These are phyloP conservation scores for Aquanectria penicillioides DNA, from an alignment of 2,329 filamentous ascomycete genomes.

Conservation along the genomic window DNA sequence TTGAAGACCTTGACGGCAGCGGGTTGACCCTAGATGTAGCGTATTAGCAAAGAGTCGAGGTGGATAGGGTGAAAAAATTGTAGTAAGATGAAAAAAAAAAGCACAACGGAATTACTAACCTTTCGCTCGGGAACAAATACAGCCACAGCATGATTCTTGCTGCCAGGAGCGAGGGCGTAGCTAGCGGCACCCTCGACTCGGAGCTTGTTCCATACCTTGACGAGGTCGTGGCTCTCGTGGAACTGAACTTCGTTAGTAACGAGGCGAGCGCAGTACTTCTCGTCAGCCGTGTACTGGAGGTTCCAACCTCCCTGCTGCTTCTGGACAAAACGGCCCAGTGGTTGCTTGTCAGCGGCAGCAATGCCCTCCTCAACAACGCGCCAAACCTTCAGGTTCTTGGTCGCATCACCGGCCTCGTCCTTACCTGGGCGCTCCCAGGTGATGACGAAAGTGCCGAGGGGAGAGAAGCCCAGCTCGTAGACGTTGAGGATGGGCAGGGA, in stretches of 20 bases:
- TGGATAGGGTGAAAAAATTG: not conserved
- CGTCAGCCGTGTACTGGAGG: constrained; percentile 93
- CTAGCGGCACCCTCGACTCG: constrained; percentile 89
- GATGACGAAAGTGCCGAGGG: constrained; percentile 89
- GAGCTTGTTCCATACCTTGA: constrained; percentile 94
- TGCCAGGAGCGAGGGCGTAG: constrained; percentile 88
- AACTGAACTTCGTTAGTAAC: constrained; percentile 99
- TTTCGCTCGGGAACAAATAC: constrained; percentile 97
- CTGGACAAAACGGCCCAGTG: constrained; percentile 91
- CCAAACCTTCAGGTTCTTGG: constrained; percentile 98
- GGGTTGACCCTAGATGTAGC: constrained; percentile 77
- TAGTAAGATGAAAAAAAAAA: not conserved
- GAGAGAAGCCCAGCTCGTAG: constrained; percentile 95
- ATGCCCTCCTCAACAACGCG: constrained; percentile 77
- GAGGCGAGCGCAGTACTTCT: constrained; percentile 89
- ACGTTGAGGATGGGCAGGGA: constrained; percentile 83
- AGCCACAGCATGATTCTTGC: constrained; percentile 87
- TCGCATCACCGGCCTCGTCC: constrained; percentile 91
- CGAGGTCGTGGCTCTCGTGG: constrained; percentile 87
- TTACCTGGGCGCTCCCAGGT: constrained; percentile 96
- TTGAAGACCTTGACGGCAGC: constrained; percentile 95
- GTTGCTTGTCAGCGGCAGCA: constrained; percentile 71
- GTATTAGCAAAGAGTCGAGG: constrained; percentile 25
- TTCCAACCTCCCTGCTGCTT: constrained; percentile 97
- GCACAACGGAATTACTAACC: constrained; percentile 59